Evolutionary conservation across 306 rosid genomes (phyloP), one percentile per base, ranked within the genome.

Genomic region (Corylus americana): DNA sequence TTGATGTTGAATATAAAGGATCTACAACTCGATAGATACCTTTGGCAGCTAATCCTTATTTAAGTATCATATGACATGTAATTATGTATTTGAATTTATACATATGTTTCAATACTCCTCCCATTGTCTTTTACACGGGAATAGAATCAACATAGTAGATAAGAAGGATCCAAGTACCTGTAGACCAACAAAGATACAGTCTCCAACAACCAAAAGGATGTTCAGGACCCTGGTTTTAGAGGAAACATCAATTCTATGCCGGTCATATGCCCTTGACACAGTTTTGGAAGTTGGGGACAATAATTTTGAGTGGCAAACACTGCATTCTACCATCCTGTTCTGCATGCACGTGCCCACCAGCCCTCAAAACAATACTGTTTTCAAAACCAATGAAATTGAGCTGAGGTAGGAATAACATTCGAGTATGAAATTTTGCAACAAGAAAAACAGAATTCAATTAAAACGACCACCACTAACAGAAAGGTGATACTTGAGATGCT

Each of bases 291-390:
- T 18, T 39, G 72, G 72, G 49, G 72, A 67, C 72, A 67, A 17
- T 29, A 67, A 42, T 67, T 67, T 67, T n/a, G 51, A 67, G 48
- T 67, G 72, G 72, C 72, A 67, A 67, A 67, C 50, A 67, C 27
- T 42, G 29, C 72, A 67, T 67, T 67, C 72, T 67, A 67, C 72
- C 72, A 67, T 67, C 50, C 50, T 47, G 51, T 17, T 67, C 25
- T 18, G 72, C 72, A 39, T 67, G 27, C 51, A 67, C 51, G 44
- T 18, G 50, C 72, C 51, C 50, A 37, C 72, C 27, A 39, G 50
- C 48, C 49, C 29, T 8, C 27, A 17, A 4, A 17, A 31, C 48
- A 9, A 18, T 6, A 67, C 29, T 8, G 49, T 18, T 67, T 1
- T 67, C 16, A 67, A 67, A 37, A 39, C 11, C n/a, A 37, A 67